Percentiles rank a stretch among this genome's conserved stretches.
phyloP scores from a whole-genome alignment of 805 yeast species.

The Aciculoconidium aculeatum region DNA sequence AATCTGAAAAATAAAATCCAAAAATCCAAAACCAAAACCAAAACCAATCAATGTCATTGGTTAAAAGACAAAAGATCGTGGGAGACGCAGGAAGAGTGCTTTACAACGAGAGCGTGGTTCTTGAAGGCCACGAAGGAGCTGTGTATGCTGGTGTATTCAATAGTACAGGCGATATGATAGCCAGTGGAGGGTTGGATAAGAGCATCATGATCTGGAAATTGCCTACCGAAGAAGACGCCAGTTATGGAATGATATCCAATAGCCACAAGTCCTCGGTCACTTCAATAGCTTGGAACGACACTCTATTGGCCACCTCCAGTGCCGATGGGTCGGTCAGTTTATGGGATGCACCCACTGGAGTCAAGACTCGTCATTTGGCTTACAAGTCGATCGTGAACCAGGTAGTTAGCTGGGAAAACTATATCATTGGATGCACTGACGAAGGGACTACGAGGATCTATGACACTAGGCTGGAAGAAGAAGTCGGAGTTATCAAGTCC shows the following conservation, averaged over 20 bases:
- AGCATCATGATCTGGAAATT: slow-evolving; percentile 43
- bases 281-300: slow-evolving; percentile 52
- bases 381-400: slow-evolving; percentile 54
- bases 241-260: slow-evolving; percentile 32
- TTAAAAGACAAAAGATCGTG: slow-evolving; percentile 24
- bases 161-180: slow-evolving; percentile 45
- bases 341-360: slow-evolving; percentile 59
- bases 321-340: slow-evolving; percentile 58
- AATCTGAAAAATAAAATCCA: no score
- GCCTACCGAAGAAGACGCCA: slow-evolving; percentile 21
- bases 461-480: slow-evolving; percentile 56
- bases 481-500: slow-evolving; percentile 35
- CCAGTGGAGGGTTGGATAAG: slow-evolving; percentile 59
- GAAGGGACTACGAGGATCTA: slow-evolving; percentile 57
- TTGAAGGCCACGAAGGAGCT: slow-evolving; percentile 51
- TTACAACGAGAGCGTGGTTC: slow-evolving; percentile 25
- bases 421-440: slow-evolving; percentile 49
- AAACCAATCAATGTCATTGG: slow-evolving; percentile 31
- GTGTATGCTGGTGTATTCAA: slow-evolving; percentile 50
- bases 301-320: slow-evolving; percentile 43
- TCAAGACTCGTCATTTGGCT: slow-evolving; percentile 37
- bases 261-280: slow-evolving; percentile 68
- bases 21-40: no score
- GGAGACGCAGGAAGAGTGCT: slow-evolving; percentile 11
- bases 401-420: slow-evolving; percentile 17